Conservation (phyloP, 2,329 filamentous ascomycete genomes). For the Cytospora mali region DNA sequence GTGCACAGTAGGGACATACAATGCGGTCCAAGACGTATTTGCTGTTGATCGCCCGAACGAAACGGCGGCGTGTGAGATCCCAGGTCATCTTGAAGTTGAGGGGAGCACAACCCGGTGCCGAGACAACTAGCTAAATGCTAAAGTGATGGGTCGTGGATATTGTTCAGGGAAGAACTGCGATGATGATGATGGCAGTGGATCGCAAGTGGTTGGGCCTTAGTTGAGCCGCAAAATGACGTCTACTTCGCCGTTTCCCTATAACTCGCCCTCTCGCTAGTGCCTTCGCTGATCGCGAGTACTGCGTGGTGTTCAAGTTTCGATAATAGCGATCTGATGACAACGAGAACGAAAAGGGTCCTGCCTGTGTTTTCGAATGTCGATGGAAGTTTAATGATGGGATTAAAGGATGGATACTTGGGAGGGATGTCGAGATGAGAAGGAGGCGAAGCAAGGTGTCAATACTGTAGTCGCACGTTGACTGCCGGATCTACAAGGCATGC, state of each 20-base stretch:
- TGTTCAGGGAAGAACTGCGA: slow-evolving; percentile 4
- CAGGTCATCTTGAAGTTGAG: slow-evolving; percentile 52
- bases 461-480: background rate
- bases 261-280: background rate
- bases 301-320: background rate
- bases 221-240: slow-evolving; percentile 17
- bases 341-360: slow-evolving; percentile 14
- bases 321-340: background rate
- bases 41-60: slow-evolving; percentile 67
- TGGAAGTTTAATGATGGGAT: slow-evolving; percentile 8
- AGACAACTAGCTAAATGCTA: background rate
- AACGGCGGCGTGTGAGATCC: slow-evolving; percentile 61
- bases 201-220: slow-evolving; percentile 12
- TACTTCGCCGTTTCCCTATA: slow-evolving; percentile 4
- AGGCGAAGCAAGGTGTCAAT: background rate
- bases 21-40: slow-evolving; percentile 74
- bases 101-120: background rate
- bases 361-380: slow-evolving; percentile 11
- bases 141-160: background rate
- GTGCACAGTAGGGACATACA: slow-evolving; percentile 53
- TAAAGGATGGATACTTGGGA: background rate
- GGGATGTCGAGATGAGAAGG: slow-evolving; percentile 5
- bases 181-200: slow-evolving; percentile 17
- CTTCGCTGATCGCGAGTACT: background rate
- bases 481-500: background rate